Conservation (phyloP, 2,329 filamentous ascomycete genomes). For the Spiromastix sp. region DNA sequence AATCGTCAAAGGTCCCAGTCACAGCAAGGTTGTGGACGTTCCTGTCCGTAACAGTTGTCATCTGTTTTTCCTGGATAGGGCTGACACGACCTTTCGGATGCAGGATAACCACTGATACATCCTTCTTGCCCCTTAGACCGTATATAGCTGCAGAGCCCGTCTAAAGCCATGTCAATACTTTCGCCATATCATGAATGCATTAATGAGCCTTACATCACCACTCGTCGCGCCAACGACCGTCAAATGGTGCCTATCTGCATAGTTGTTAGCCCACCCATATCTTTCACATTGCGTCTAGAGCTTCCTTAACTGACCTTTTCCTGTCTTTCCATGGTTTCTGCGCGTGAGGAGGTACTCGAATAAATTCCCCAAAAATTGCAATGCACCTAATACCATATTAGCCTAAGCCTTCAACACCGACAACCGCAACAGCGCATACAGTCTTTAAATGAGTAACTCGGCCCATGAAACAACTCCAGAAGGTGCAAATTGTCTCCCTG, state of each 20-base stretch:
- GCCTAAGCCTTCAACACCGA: too few species aligned
- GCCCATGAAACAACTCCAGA: constrained; percentile 92
- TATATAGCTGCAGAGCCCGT: constrained; percentile 92
- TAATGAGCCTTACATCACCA: constrained; percentile 46
- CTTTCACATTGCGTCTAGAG: neutral
- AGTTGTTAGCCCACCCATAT: constrained; percentile 23
- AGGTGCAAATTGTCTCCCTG: constrained; percentile 68
- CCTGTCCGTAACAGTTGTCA: constrained; percentile 83
- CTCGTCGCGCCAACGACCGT: constrained; percentile 81
- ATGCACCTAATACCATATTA: too few species aligned
- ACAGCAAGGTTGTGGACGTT: constrained; percentile 92
- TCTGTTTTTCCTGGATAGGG: constrained; percentile 89
- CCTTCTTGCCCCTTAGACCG: constrained; percentile 86
- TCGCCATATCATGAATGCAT: constrained; percentile 25
- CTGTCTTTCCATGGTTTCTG: constrained; percentile 23
- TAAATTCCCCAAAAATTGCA: constrained; percentile 93
- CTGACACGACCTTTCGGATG: constrained; percentile 67
- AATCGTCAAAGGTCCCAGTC: constrained; percentile 36
- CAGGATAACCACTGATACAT: constrained; percentile 92
- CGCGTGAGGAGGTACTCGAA: constrained; percentile 44
- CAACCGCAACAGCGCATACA: too few species aligned
- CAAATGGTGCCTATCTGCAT: constrained; percentile 61
- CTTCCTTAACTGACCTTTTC: constrained; percentile 7
- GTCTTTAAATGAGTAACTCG: constrained; percentile 93
- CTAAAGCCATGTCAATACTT: constrained; percentile 8